Evolutionary conservation across 352 stramenopile genomes (phyloP), one percentile per base, ranked within the genome.

Genomic region (Sclerospora graminicola): DNA sequence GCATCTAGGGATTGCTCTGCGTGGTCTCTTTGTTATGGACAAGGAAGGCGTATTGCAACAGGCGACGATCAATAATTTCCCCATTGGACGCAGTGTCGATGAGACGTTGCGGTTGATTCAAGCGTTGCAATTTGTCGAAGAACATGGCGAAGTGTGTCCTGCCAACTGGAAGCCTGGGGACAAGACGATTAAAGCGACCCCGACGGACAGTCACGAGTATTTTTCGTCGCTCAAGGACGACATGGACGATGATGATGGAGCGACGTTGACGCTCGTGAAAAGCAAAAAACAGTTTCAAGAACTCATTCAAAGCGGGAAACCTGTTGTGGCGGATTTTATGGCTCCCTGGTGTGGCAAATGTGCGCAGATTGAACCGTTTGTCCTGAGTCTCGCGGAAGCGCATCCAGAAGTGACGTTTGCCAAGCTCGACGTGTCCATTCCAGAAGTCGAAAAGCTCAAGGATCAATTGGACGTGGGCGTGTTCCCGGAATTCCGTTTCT

Each of bases 21-120:
- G 87, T 31, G 90, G 85, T 1, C 72, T 96, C 18, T 97, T 97
- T 63, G 91, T 97, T 61, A 97, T 97, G 54, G 84, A 96, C 57
- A 76, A 77, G 28, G 64, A 96, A 41, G 87, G 84, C 19, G 63
- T 82, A 41, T 44, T 95, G 28, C 77, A 90, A 57, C 82, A 93
- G 57, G 86, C 88, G 42, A 94, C 84, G 31, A 57, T 96, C 45
- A 96, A 96, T 76, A 92, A 96, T 63, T 65, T 95, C 52, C 84
- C 88, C 8, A 90, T 97, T 39, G 88, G 88, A 16, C 80, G 88
- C 57, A 94, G 66, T 52, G 88, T 96, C 0, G 89, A 97, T 52
- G 90, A 97, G 63, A 95, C 81, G 5, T 57, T 97, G 44, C 82
- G 90, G 41, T 65, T 97, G 4, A 71, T 97, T 33, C 66, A 96